Evolutionary conservation across 306 rosid genomes (phyloP), one percentile per base, ranked within the genome.

Genomic region (Medicago arabica): DNA sequence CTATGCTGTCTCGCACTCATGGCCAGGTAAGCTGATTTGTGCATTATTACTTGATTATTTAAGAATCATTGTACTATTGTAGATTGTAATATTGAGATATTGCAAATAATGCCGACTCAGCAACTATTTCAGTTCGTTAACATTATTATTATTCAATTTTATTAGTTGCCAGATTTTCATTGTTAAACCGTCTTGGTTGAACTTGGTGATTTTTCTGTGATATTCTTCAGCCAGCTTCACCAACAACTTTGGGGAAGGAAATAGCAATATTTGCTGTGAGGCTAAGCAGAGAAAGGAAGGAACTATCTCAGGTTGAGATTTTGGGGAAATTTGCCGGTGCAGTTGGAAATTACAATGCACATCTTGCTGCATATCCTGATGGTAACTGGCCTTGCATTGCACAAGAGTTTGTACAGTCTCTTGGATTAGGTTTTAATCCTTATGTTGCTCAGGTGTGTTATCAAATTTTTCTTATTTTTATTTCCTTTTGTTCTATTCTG

Each of bases 321-420:
- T 82, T 90, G 89, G 96, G 98, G 66, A 95, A 95, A 83, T 86
- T 92, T 81, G 98, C 97, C 4, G 96, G 98, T 81, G 98, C 98
- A 0, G 98, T 95, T 80, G 97, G 97, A 75, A 95, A 92, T 77
- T 95, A 95, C 81, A 92, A 95, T 82, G 98, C 98, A 34, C 98
- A 92, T 80, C 64, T 91, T 75, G 90, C 81, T n/a, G 93, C 98
- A 49, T 93, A 93, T 74, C 97, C 98, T 36, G 75, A 83, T 84
- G 79, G 84, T 79, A 53, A 91, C 53, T 89, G 98, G 97, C 92
- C 91, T 46, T 55, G 47, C 31, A 70, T 89, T 80, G 89, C 97
- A 5, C 86, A 91, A 67, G 89, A 89, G 67, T 93, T 93, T 78
- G 93, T 91, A 17, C 79, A 75, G 18, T 91, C 96, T 40, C 89